These are phyloP conservation scores for Gastrodia elata DNA, from an alignment of 106 monocot species.

Conservation along the genomic window DNA sequence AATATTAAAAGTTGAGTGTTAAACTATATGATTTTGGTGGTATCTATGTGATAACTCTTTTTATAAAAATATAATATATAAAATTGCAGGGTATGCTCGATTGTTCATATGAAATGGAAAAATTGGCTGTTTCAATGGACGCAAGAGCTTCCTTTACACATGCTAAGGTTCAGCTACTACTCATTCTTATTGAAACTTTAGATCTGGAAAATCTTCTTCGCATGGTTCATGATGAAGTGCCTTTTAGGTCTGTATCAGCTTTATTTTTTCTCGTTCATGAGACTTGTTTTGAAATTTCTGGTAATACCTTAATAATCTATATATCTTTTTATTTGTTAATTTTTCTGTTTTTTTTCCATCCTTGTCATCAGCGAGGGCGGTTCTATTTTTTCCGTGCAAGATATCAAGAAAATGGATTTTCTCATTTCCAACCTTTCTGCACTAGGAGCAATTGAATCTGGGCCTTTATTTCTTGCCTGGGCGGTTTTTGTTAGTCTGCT, in stretches of 20 bases:
- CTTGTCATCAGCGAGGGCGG: constrained; percentile 33
- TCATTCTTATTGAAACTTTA: constrained; percentile 88
- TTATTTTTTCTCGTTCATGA: constrained; percentile 7
- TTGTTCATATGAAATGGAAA: constrained; percentile 47
- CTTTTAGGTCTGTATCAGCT: constrained; percentile 45
- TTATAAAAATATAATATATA: too few species aligned
- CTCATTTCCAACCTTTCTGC: constrained; percentile 53
- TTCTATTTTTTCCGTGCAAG: constrained; percentile 42
- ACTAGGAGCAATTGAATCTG: constrained; percentile 40
- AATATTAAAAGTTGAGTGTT: too few species aligned
- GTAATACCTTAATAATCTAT: background rate
- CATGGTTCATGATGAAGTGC: constrained; percentile 73
- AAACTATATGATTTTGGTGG: background rate
- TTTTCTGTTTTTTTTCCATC: background rate
- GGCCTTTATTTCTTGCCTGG: constrained; percentile 85
- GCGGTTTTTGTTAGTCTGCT: constrained; percentile 70
- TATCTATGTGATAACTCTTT: too few species aligned
- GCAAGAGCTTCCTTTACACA: constrained; percentile 46
- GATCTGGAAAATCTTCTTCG: constrained; percentile 77
- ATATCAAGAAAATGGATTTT: constrained; percentile 80
- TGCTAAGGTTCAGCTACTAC: constrained; percentile 59
- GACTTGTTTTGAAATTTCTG: constrained; percentile 3
- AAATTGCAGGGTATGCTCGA: constrained; percentile 45
- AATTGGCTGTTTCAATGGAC: constrained; percentile 63
- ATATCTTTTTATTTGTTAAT: background rate